Evolutionary conservation across 139 green algal genomes (phyloP), one percentile per base, ranked within the genome.

Genomic region (Zygnema circumcarinatum): DNA sequence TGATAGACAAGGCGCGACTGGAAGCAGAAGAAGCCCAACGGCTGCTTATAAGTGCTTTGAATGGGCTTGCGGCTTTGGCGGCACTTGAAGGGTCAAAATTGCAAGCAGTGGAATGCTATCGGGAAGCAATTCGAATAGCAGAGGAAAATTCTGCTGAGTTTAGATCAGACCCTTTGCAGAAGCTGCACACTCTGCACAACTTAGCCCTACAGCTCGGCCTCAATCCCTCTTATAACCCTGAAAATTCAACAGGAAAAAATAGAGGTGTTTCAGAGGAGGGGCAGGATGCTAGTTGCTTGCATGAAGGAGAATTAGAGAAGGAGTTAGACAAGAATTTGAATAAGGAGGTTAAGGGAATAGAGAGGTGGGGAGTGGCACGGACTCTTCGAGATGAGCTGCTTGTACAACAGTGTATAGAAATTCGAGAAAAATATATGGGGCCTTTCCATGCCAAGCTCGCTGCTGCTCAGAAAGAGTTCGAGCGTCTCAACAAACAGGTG

Each of bases 21-120:
- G 96, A 98, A 82, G 96, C 96, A 2, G 96, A 98, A 83, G 96
- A 98, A 67, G 91, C 94, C 2, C 94, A 98, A 89, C 93, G 96
- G 16, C 38, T 95, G 67, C 85, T 98, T 38, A 67, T 97, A 40
- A 89, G 69, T 22, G 67, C 93, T 0, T 91, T 97, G 21, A 98
- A 98, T 67, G 96, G 96, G 7, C 89, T 98, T 7, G 95, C 94
- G 29, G 96, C 90, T 21, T 86, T 98, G 31, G 85, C 92, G 79
- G 56, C 95, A 67, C 90, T 97, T 47, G 86, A 95, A 74, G 88
- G 74, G 1, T 42, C 85, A 22, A 31, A 7, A 1, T 41, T 41
- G 1, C 88, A 90, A 0, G 94, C 95, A 1, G 92, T 95, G 7
- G 75, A 74, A 1, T 76, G 86, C 0, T 98, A 98, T 85, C 92